phyloP scores from a whole-genome alignment of 73 alveolate genomes.

The Tetrahymena elliotti region DNA sequence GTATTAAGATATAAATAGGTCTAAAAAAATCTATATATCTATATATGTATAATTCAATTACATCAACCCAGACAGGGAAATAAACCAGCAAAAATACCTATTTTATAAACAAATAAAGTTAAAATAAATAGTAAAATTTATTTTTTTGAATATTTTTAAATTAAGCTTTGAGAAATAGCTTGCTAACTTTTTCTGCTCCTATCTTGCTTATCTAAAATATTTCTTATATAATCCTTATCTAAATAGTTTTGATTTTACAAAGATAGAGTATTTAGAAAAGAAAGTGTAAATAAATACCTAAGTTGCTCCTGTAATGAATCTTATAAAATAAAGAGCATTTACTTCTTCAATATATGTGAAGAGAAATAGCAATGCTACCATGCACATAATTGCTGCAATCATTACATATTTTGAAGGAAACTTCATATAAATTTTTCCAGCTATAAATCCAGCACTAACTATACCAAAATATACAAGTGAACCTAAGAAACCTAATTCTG shows the following conservation, averaged over 20 bases:
- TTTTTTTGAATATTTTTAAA: too few species aligned
- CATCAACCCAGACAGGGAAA: conserved; percentile 73
- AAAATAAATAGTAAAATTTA: neutral
- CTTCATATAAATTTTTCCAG: neutral
- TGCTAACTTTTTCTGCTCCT: too few species aligned
- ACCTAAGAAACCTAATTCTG: neutral
- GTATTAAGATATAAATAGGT: neutral
- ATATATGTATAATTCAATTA: neutral
- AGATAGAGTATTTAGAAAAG: neutral
- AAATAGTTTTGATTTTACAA: too few species aligned
- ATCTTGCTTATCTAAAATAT: too few species aligned
- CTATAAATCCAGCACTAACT: neutral
- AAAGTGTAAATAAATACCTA: neutral
- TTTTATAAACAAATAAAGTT: too few species aligned
- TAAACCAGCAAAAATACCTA: conserved; percentile 47
- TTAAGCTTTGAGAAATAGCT: too few species aligned
- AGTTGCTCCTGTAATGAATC: conserved; percentile 38
- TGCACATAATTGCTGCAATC: neutral
- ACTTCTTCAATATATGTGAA: conserved; percentile 12
- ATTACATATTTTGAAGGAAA: neutral
- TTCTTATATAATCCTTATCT: neutral
- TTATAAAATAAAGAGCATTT: conserved; percentile 8
- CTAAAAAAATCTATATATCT: neutral
- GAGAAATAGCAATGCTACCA: conserved; percentile 13
- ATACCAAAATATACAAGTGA: neutral